phyloP scores from a whole-genome alignment of 768 basidiomycete genomes.

The Russula sp. region DNA sequence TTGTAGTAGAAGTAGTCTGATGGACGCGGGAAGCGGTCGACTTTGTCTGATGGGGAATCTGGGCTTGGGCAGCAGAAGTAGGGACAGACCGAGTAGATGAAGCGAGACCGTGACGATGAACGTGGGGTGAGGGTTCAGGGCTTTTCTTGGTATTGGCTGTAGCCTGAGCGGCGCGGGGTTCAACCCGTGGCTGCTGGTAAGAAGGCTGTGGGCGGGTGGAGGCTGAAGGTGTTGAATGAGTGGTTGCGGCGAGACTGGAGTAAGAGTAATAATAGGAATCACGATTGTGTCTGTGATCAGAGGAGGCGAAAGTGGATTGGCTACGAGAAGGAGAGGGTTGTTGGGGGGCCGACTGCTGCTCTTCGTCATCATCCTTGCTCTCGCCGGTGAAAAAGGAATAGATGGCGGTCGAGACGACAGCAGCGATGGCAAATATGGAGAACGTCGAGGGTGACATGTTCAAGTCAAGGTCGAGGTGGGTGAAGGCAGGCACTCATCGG shows the following conservation, averaged over 20 bases:
- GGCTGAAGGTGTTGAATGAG: neutral
- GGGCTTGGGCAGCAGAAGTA: neutral
- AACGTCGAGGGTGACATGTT: neutral
- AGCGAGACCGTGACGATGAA: neutral
- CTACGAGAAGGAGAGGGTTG: neutral
- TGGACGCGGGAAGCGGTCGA: neutral
- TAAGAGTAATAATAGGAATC: too few species aligned
- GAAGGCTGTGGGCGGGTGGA: neutral
- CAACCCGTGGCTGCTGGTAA: neutral
- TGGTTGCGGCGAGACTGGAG: neutral
- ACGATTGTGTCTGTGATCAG: neutral
- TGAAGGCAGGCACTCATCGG: too few species aligned
- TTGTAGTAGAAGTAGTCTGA: neutral
- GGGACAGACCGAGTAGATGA: neutral
- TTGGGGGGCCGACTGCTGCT: too few species aligned
- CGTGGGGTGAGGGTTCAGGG: neutral
- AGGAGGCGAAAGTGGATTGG: neutral
- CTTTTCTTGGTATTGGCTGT: neutral
- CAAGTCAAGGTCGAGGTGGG: too few species aligned
- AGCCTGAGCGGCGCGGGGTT: neutral
- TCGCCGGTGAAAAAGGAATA: neutral
- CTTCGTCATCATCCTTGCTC: neutral
- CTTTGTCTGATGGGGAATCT: neutral
- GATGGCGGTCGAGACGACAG: neutral
- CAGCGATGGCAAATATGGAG: neutral